These are phyloP conservation scores for Hypoxylon lienhwacheense DNA, from an alignment of 495 filamentous ascomycete genomes.

Conservation along the genomic window DNA sequence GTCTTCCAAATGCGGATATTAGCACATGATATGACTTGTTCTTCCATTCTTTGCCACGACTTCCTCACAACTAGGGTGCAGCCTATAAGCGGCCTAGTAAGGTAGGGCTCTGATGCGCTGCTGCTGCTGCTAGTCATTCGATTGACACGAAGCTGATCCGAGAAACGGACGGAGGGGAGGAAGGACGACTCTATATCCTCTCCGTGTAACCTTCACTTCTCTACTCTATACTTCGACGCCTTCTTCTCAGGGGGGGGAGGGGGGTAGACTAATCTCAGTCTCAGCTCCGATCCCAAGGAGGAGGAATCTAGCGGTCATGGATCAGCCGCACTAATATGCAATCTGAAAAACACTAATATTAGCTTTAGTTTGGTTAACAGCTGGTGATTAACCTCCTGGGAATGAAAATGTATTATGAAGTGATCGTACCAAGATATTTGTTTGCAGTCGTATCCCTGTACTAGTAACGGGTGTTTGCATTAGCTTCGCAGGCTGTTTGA, in stretches of 20 bases:
- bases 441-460: slow-evolving; percentile 36
- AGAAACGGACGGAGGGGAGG: background rate
- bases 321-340: slow-evolving; percentile 15
- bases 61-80: slow-evolving; percentile 18
- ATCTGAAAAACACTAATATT: slow-evolving; percentile 10
- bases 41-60: slow-evolving; percentile 14
- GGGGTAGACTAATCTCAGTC: slow-evolving; percentile 9
- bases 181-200: background rate
- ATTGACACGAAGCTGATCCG: background rate
- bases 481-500: slow-evolving; percentile 50
- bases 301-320: slow-evolving; percentile 1
- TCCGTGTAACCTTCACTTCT: background rate
- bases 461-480: slow-evolving; percentile 44
- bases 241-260: background rate
- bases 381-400: background rate
- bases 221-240: slow-evolving; percentile 13
- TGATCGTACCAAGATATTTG: slow-evolving; percentile 22
- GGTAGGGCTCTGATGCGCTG: background rate
- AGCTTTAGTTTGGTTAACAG: slow-evolving; percentile 2
- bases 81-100: slow-evolving; percentile 4
- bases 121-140: too few relatives aligned
- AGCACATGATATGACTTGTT: slow-evolving; percentile 21
- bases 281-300: slow-evolving; percentile 1
- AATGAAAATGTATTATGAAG: slow-evolving; percentile 12
- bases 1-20: slow-evolving; percentile 40